Evolutionary conservation across 495 filamentous ascomycete genomes (phyloP).

Genomic region (Penicillium cinerascens): DNA sequence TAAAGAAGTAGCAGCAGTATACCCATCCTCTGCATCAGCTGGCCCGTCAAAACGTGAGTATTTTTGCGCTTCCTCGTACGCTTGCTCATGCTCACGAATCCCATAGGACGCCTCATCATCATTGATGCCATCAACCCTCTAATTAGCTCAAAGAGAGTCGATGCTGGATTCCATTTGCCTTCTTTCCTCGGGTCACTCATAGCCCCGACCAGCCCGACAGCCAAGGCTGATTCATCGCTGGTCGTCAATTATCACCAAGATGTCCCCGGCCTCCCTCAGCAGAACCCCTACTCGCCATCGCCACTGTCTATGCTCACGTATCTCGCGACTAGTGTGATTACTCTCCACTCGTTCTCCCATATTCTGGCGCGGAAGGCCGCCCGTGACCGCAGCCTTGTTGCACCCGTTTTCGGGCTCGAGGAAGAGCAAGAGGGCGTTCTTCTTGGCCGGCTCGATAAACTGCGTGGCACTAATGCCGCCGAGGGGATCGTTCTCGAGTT

Average conservation of each 20-base stretch:
- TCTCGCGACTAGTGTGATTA: slow-evolving; percentile 65
- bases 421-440: slow-evolving; percentile 75
- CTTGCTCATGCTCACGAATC: background rate
- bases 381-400: slow-evolving; percentile 61
- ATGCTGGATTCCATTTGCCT: slow-evolving; percentile 32
- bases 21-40: slow-evolving; percentile 24
- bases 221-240: slow-evolving; percentile 36
- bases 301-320: slow-evolving; percentile 60
- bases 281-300: slow-evolving; percentile 60
- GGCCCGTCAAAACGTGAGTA: slow-evolving; percentile 34
- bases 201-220: slow-evolving; percentile 18
- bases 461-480: slow-evolving; percentile 41
- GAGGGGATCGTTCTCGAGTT: slow-evolving; percentile 74
- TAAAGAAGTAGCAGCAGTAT: slow-evolving; percentile 41
- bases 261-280: slow-evolving; percentile 49
- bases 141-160: slow-evolving; percentile 25
- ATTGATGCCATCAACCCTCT: slow-evolving; percentile 46
- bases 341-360: slow-evolving; percentile 63
- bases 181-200: slow-evolving; percentile 40
- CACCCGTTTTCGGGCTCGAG: slow-evolving; percentile 71
- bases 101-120: slow-evolving; percentile 40
- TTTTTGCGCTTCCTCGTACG: background rate
- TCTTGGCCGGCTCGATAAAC: slow-evolving; percentile 46
- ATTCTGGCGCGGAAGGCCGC: slow-evolving; percentile 64
- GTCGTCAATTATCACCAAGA: slow-evolving; percentile 47